Percentiles rank a stretch among this genome's conserved stretches.
Evolutionary conservation across 2,329 filamentous ascomycete genomes (phyloP).

Genomic region (Annulohypoxylon truncatum): DNA sequence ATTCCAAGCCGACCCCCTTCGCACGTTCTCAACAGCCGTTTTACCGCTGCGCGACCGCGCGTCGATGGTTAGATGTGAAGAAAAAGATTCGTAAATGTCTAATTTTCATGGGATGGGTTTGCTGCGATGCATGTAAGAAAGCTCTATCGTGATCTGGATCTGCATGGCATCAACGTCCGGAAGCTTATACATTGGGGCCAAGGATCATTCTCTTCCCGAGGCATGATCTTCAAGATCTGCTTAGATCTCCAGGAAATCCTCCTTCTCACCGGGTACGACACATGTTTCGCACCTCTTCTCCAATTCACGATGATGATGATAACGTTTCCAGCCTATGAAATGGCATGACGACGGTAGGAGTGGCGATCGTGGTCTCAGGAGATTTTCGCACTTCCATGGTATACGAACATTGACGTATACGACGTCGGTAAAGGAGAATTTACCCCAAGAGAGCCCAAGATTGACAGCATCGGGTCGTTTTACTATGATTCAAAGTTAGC

Average conservation of each 20-base stretch:
- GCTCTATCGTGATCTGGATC: slow-evolving; percentile 1
- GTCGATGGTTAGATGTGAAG: not conserved
- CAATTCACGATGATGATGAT: not conserved
- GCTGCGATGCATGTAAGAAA: not conserved
- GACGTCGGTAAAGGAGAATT: not conserved
- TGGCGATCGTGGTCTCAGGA: slow-evolving; percentile 21
- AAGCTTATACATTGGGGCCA: not conserved
- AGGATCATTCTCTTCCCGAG: not conserved
- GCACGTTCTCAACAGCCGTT: slow-evolving; percentile 8
- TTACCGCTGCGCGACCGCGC: slow-evolving; percentile 18
- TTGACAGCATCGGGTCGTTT: slow-evolving; percentile 1
- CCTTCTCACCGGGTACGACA: slow-evolving; percentile 16
- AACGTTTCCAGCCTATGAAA: not conserved
- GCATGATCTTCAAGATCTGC: slow-evolving; percentile 11
- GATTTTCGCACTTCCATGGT: not conserved
- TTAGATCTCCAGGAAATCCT: slow-evolving; percentile 14
- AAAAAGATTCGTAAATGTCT: slow-evolving; percentile 4
- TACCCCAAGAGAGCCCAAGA: not conserved
- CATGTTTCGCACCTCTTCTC: not conserved
- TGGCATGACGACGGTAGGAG: not conserved
- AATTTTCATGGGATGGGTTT: not conserved
- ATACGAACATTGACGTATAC: not conserved
- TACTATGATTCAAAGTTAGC: slow-evolving; percentile 2
- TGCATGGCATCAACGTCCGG: not conserved
- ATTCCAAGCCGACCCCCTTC: slow-evolving; percentile 21